These are phyloP conservation scores for Aspergillus latus DNA, from an alignment of 2,329 filamentous ascomycete species.

Conservation along the genomic window DNA sequence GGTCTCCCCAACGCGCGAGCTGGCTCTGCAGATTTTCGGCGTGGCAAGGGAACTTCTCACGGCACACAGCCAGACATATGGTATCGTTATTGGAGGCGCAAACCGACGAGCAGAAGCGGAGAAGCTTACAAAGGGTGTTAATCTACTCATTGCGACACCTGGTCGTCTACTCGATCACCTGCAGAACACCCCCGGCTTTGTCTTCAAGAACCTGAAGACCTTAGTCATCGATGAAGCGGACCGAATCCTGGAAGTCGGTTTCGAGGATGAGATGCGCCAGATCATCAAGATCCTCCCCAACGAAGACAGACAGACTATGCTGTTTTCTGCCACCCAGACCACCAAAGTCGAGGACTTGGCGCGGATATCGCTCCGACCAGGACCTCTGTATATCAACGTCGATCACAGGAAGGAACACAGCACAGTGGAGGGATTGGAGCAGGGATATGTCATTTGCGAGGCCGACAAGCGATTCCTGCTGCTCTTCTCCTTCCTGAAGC, in stretches of 20 bases:
- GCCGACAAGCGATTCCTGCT: constrained; percentile 91
- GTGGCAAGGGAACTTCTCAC: constrained; percentile 92
- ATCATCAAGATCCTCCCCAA: constrained; percentile 92
- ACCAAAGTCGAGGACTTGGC: constrained; percentile 98
- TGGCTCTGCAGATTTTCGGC: constrained; percentile 94
- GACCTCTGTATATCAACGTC: constrained; percentile 95
- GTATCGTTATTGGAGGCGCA: constrained; percentile 93
- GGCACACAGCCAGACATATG: constrained; percentile 90
- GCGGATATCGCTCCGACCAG: constrained; percentile 84
- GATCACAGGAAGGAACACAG: constrained; percentile 85
- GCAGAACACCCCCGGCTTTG: constrained; percentile 84
- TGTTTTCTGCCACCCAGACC: constrained; percentile 98
- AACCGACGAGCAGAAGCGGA: constrained; percentile 88
- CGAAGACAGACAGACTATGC: constrained; percentile 86
- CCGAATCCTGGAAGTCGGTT: constrained; percentile 92
- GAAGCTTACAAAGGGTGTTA: constrained; percentile 91
- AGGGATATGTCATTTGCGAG: constrained; percentile 93
- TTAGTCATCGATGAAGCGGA: constrained; percentile 94
- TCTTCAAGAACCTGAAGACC: constrained; percentile 89
- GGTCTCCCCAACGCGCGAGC: constrained; percentile 87
- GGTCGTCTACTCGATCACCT: constrained; percentile 91
- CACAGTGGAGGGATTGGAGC: constrained; percentile 90
- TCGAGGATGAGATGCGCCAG: constrained; percentile 97
- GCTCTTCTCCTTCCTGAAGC: constrained; percentile 90
- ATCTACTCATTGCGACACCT: constrained; percentile 89